These are phyloP conservation scores for Trichoderma asperelloides DNA, from an alignment of 495 filamentous ascomycete species.

Conservation along the genomic window DNA sequence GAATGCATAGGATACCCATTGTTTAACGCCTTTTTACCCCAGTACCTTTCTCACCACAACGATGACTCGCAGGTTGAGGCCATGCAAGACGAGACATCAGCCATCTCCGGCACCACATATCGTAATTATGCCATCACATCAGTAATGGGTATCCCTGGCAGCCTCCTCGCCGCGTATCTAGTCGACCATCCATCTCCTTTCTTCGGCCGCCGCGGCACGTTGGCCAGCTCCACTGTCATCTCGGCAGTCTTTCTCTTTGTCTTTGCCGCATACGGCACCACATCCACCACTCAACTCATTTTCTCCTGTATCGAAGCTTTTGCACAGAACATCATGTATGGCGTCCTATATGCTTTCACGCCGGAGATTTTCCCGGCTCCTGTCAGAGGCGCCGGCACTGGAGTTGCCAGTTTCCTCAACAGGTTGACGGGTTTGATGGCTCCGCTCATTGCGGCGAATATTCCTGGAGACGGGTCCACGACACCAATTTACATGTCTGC, in stretches of 20 bases:
- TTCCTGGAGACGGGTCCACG: constrained; percentile 55
- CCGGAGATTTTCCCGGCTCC: constrained; percentile 78
- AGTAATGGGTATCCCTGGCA: constrained; percentile 62
- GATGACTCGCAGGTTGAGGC: constrained; percentile 37
- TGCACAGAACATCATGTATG: constrained; percentile 73
- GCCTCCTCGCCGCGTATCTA: constrained; percentile 57
- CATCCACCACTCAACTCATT: constrained; percentile 52
- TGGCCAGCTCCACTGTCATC: constrained; percentile 55
- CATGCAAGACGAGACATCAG: constrained; percentile 11
- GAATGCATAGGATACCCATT: constrained; percentile 47
- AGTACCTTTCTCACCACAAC: constrained; percentile 65
- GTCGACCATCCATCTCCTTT: constrained; percentile 56
- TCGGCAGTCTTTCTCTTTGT: constrained; percentile 68
- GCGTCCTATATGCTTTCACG: constrained; percentile 79
- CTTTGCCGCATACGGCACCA: constrained; percentile 47
- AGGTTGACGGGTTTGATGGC: constrained; percentile 65
- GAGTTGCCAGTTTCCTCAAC: constrained; percentile 65
- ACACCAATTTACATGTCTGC: constrained; percentile 68
- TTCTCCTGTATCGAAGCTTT: constrained; percentile 74
- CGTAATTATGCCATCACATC: constrained; percentile 71
- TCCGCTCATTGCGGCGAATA: constrained; percentile 65
- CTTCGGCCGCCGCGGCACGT: constrained; percentile 65
- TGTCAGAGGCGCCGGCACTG: constrained; percentile 70
- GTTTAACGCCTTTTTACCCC: constrained; percentile 79
- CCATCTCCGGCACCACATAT: constrained; percentile 39